Base-by-base conservation (phyloP, 1,284 basidiomycete genomes). In the Clitocybe nebularis region DNA sequence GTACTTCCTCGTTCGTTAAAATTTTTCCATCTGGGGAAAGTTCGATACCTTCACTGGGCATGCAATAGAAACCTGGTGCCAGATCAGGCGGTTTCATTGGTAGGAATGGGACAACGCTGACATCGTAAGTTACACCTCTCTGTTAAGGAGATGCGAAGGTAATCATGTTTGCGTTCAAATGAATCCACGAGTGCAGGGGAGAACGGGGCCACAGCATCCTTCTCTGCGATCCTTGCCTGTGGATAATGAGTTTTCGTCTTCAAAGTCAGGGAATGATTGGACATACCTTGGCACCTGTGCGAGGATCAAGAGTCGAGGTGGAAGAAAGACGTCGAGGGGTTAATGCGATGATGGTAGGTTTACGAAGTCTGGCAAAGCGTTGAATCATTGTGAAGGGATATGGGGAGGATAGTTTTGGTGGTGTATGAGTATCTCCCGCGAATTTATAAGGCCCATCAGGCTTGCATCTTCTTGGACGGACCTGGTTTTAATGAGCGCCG, bases 121-220 rank as follows among this genome's bases (percentile, higher is more conserved):
- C 91, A 93, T 63, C 91, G 75, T 41, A 94, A 67, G 64, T 93
- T 93, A 63, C 92, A 94, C 45, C 79, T 71, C 61, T 94, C 91
- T 0, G 91, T 93, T 30, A 93, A 67, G 2, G 88, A 91, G 46
- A 93, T 89, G 35, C 90, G 77, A 10, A 93, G 73, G 60, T 93
- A 93, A 60, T 88, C 82, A 60, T 93, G 90, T 41, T 67, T 70
- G 24, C 89, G 71, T 16, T 71, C 63, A 58, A 82, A 89, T 2
- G 76, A 71, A 57, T 92, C 89, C n/a, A 81, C 59, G 3, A 88
- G 66, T 36, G 71, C 67, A 9, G 74, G 69, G 17, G 77, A 73
- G 43, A 78, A 63, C 14, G 73, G 71, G 26, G 57, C 59, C 23
- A 60, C 51, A 6, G 67, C 53, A 49, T 86, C 82, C 28, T 81